Conservation (phyloP, 345 rosid species). For the Atalantia buxifolia region DNA sequence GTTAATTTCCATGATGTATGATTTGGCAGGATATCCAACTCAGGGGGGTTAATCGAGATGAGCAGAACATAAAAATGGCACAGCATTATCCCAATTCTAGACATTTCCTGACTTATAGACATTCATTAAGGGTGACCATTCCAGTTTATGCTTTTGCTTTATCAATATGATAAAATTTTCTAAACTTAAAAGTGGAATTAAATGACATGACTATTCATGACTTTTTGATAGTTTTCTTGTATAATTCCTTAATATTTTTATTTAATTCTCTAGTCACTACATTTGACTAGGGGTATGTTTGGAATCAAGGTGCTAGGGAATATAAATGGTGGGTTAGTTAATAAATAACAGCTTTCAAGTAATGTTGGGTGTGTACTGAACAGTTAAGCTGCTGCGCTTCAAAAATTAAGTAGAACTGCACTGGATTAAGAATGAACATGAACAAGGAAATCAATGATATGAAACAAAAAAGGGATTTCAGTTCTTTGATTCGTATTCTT, state of each 20-base stretch:
- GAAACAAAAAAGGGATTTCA: background rate
- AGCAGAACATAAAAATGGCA: conserved; percentile 89
- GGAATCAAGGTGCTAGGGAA: background rate
- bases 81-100: conserved; percentile 69
- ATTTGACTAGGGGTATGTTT: background rate
- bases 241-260: background rate
- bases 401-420: background rate
- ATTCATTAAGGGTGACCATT: conserved; percentile 77
- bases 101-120: conserved; percentile 80
- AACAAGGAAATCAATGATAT: background rate
- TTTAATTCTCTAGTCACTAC: background rate
- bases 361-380: background rate
- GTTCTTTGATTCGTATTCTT: background rate
- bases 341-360: too few species aligned
- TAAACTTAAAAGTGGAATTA: background rate
- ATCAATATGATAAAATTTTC: background rate
- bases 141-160: background rate
- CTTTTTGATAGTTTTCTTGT: background rate
- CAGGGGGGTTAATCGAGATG: conserved; percentile 94
- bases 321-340: background rate
- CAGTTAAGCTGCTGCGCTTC: background rate
- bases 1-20: conserved; percentile 5
- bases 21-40: conserved; percentile 88
- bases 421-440: background rate
- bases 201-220: background rate